A percentile compares a stretch with the other conserved stretches of the same genome.
phyloP scores from a whole-genome alignment of 1,284 basidiomycete genomes.

The Rhizopogon parksii region DNA sequence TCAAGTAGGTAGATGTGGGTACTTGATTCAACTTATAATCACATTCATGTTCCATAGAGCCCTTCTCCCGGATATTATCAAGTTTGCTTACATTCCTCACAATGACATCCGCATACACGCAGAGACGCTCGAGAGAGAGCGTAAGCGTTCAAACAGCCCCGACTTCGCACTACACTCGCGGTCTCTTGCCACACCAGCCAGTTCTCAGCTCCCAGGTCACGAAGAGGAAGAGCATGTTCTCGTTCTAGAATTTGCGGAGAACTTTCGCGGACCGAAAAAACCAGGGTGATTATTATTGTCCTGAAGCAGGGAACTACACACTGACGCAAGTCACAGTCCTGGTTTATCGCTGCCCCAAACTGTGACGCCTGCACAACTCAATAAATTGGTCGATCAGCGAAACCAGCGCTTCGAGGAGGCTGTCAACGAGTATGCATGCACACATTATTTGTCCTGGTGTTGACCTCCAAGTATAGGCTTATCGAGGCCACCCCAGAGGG shows the following conservation, averaged over 20 bases:
- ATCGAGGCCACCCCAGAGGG: conserved; percentile 45
- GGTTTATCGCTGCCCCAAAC: conserved; percentile 40
- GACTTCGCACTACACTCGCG: conserved; percentile 32
- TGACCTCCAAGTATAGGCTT: conserved; percentile 37
- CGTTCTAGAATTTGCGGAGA: conserved; percentile 68
- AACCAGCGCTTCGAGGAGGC: conserved; percentile 63
- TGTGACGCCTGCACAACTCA: conserved; percentile 51
- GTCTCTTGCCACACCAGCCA: conserved; percentile 8
- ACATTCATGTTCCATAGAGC: conserved; percentile 40
- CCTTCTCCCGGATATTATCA: conserved; percentile 73
- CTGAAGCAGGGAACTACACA: background rate
- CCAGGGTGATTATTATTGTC: conserved; percentile 18
- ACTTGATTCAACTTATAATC: background rate
- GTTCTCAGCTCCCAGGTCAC: conserved; percentile 16
- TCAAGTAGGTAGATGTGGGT: conserved; percentile 56
- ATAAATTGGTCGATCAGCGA: conserved; percentile 68
- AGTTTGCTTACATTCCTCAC: conserved; percentile 75
- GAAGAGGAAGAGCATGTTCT: conserved; percentile 58
- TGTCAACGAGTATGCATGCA: conserved; percentile 57
- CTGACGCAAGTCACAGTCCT: conserved; percentile 27
- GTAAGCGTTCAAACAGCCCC: conserved; percentile 25
- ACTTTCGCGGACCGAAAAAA: conserved; percentile 37
- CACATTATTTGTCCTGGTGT: background rate
- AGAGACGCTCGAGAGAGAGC: conserved; percentile 24
- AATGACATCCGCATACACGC: conserved; percentile 59